phyloP scores from a whole-genome alignment of 805 yeast species.

The Brettanomyces custersianus region DNA sequence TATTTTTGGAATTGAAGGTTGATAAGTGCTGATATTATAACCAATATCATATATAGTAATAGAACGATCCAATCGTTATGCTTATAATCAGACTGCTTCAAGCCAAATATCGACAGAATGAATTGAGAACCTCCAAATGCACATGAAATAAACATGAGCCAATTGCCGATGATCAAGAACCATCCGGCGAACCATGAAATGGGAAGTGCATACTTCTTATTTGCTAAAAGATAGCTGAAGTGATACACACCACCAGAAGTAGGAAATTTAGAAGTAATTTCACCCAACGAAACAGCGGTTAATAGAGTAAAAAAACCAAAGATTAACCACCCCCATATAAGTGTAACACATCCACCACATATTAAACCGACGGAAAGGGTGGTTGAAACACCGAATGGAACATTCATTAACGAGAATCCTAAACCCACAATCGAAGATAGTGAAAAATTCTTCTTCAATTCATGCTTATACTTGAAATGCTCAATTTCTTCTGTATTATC shows the following conservation, averaged over 20 bases:
- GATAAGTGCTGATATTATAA: constrained; percentile 51
- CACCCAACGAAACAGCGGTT: constrained; percentile 67
- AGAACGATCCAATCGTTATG: constrained; percentile 49
- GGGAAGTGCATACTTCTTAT: constrained; percentile 43
- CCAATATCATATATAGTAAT: constrained; percentile 45
- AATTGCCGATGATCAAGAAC: constrained; percentile 63
- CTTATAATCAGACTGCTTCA: constrained; percentile 49
- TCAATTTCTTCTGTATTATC: constrained; percentile 51
- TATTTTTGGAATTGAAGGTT: constrained; percentile 52
- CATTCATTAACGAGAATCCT: constrained; percentile 77
- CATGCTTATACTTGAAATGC: constrained; percentile 67
- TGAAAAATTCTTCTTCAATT: constrained; percentile 56
- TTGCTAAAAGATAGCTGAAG: constrained; percentile 63
- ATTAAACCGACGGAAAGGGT: constrained; percentile 62
- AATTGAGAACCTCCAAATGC: constrained; percentile 73
- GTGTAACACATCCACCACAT: constrained; percentile 72
- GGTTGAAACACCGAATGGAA: constrained; percentile 69
- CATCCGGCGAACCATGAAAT: constrained; percentile 77
- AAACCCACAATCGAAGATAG: constrained; percentile 66
- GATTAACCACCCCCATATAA: constrained; percentile 64
- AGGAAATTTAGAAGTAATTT: constrained; percentile 69
- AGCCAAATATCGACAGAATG: constrained; percentile 56
- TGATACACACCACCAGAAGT: constrained; percentile 72
- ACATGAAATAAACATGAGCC: constrained; percentile 69
- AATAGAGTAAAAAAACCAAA: constrained; percentile 56